These are phyloP conservation scores for Candida tallmaniae DNA, from an alignment of 805 yeast species.

Conservation along the genomic window DNA sequence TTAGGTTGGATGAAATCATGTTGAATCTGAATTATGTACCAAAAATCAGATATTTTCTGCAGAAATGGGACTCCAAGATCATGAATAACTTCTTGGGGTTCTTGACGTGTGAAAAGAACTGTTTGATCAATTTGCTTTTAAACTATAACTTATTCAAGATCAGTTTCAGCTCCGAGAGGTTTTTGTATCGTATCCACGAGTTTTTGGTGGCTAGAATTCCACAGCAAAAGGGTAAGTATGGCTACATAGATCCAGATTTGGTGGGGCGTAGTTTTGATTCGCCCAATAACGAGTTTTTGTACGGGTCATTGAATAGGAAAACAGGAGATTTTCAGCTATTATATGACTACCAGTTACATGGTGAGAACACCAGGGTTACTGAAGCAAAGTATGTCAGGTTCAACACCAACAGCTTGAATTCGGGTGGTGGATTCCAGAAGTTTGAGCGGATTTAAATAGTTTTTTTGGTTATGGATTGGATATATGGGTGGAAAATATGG, in stretches of 20 bases:
- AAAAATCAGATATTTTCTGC: conserved; percentile 1
- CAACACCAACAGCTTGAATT: conserved; percentile 3
- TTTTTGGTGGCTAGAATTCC: too few species aligned
- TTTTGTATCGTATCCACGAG: too few species aligned
- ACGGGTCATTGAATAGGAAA: conserved; percentile 35
- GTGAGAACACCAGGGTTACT: neutral
- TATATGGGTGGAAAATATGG: too few species aligned
- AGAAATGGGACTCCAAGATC: conserved; percentile 23
- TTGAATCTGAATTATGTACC: too few species aligned
- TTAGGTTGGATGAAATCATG: too few species aligned
- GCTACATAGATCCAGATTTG: too few species aligned
- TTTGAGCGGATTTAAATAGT: too few species aligned
- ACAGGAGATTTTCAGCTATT: conserved; percentile 31
- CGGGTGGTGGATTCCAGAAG: conserved; percentile 12
- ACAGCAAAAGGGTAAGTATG: too few species aligned
- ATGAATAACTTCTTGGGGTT: conserved; percentile 21
- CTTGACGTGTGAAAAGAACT: conserved; percentile 19
- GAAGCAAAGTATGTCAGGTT: conserved; percentile 1
- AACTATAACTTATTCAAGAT: conserved; percentile 33
- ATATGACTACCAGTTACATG: conserved; percentile 17
- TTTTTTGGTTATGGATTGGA: too few species aligned
- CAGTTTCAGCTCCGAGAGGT: too few species aligned
- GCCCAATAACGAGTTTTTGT: too few species aligned
- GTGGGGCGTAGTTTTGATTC: too few species aligned
- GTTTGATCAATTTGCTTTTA: conserved; percentile 32